Conservation (phyloP, 176 grass and related monocot species). For the Melocanna baccifera region DNA sequence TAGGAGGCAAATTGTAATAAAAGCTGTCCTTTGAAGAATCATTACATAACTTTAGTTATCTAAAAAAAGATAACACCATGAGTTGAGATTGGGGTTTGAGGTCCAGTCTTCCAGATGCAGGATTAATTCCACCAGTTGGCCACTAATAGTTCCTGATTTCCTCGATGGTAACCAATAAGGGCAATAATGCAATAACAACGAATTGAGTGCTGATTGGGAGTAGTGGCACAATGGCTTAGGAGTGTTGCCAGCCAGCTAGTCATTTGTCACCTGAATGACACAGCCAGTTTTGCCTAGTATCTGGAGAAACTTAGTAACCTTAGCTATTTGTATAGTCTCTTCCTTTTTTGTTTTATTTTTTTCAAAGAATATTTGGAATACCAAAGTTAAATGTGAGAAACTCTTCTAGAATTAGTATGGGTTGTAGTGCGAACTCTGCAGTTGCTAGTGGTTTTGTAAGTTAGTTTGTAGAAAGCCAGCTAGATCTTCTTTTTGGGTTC, state of each 20-base stretch:
- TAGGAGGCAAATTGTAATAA: too few relatives aligned
- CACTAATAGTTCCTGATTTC: neutral
- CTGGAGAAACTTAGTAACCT: neutral
- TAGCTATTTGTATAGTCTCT: neutral
- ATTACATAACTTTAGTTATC: neutral
- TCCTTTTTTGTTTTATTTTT: neutral
- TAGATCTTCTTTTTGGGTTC: neutral
- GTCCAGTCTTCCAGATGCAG: too few relatives aligned
- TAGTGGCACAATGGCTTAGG: neutral
- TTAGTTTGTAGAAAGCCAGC: neutral
- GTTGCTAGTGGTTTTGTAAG: neutral
- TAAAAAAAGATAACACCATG: constrained; percentile 5
- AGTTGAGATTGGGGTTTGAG: too few relatives aligned
- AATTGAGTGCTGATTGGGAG: neutral
- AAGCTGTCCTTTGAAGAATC: too few relatives aligned
- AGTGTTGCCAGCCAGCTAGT: neutral
- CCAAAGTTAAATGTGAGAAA: neutral
- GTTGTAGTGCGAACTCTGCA: neutral
- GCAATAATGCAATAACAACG: neutral
- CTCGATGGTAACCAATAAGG: neutral
- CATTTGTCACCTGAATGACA: neutral
- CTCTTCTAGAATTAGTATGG: neutral
- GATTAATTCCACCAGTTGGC: too few relatives aligned
- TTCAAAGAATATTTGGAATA: neutral
- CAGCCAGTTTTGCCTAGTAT: neutral